These are phyloP conservation scores for Isabelozyma rhagii DNA, from an alignment of 805 yeast genomes.

Conservation along the genomic window DNA sequence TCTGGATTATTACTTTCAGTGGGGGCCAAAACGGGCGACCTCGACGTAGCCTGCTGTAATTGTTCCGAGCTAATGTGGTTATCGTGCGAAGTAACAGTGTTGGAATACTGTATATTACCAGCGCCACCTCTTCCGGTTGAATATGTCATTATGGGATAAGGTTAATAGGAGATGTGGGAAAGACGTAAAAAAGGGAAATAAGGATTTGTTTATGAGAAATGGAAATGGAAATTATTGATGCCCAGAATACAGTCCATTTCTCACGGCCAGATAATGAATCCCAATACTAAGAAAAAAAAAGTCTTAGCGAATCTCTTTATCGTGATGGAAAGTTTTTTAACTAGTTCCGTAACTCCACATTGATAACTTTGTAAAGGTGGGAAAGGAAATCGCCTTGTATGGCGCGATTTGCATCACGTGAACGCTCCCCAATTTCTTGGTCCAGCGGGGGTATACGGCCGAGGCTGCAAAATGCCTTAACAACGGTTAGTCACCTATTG, in stretches of 20 bases:
- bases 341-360: background rate
- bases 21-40: background rate
- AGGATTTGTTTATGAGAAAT: background rate
- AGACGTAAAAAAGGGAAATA: background rate
- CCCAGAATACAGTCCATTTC: background rate
- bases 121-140: conserved; percentile 42
- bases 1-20: conserved; percentile 20
- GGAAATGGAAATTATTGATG: background rate
- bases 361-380: no score
- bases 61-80: conserved; percentile 5
- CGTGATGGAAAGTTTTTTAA: background rate
- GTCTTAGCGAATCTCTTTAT: background rate
- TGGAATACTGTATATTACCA: conserved; percentile 25
- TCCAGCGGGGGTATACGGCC: no score
- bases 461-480: no score
- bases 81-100: conserved; percentile 14
- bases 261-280: background rate
- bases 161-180: background rate
- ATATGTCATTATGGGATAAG: conserved; percentile 14
- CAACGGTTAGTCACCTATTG: no score
- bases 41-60: background rate
- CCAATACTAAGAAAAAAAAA: background rate
- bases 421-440: no score
- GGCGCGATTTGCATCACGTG: no score
- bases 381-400: no score